Conservation (phyloP, 2,329 filamentous ascomycete genomes). For the Curvularia verruculosa region DNA sequence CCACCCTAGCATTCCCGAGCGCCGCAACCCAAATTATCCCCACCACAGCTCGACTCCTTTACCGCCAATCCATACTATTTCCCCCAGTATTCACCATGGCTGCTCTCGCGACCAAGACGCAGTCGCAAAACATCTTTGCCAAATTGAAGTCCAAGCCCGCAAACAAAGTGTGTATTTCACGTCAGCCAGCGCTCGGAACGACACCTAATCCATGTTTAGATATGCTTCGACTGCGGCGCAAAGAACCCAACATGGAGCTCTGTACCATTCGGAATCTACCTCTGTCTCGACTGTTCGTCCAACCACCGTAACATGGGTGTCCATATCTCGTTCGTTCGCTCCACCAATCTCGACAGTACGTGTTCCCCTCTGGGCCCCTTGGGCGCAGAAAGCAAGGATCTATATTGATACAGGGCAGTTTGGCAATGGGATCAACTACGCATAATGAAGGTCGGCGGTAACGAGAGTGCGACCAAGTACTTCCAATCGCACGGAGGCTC, state of each 20-base stretch:
- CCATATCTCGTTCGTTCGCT: constrained; percentile 98
- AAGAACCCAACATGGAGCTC: constrained; percentile 99
- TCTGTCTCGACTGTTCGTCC: constrained; percentile 96
- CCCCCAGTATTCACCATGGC: constrained; percentile 55
- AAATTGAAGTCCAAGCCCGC: constrained; percentile 93
- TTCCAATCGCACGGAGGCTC: constrained; percentile 96
- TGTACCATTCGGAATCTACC: constrained; percentile 94
- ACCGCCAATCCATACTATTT: constrained; percentile 27
- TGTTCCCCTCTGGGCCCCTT: constrained; percentile 8
- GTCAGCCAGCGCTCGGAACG: constrained; percentile 25
- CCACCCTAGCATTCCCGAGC: constrained; percentile 34
- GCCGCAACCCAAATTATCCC: constrained; percentile 37
- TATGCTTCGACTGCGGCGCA: constrained; percentile 97
- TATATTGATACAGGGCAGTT: constrained; percentile 48
- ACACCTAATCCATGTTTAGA: constrained; percentile 58
- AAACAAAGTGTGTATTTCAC: constrained; percentile 77
- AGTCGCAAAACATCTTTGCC: constrained; percentile 97
- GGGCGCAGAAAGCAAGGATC: constrained; percentile 56
- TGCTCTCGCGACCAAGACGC: constrained; percentile 80
- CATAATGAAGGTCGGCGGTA: constrained; percentile 97
- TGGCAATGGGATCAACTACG: constrained; percentile 99
- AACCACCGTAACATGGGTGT: constrained; percentile 98
- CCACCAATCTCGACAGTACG: constrained; percentile 97
- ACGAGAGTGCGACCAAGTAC: constrained; percentile 97
- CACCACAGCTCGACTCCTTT: constrained; percentile 38